These are phyloP conservation scores for Magnaporthiopsis incrustans DNA, from an alignment of 2,329 filamentous ascomycete genomes.

Conservation along the genomic window DNA sequence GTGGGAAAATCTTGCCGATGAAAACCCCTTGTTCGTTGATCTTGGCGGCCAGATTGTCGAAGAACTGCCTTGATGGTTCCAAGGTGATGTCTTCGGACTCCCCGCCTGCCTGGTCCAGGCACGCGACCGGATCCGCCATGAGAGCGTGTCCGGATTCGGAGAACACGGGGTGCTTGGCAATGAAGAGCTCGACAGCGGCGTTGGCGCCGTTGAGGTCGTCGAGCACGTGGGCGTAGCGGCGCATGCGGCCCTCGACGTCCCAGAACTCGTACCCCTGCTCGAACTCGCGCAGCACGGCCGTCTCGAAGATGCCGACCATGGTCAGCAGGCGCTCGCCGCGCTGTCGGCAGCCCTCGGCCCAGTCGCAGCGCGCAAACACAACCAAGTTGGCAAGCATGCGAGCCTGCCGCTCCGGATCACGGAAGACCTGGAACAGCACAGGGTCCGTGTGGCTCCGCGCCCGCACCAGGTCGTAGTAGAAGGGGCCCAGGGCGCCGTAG, in stretches of 20 bases:
- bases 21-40: conserved; percentile 74
- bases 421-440: conserved; percentile 76
- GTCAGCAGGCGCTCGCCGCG: conserved; percentile 64
- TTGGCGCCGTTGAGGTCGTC: conserved; percentile 72
- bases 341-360: conserved; percentile 62
- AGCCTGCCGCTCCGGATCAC: conserved; percentile 83
- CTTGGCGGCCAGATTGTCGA: conserved; percentile 63
- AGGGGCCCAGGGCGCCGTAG: conserved; percentile 79
- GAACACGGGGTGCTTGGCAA: conserved; percentile 82
- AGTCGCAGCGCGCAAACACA: conserved; percentile 74
- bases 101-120: conserved; percentile 56
- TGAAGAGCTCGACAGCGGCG: conserved; percentile 74
- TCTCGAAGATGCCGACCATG: conserved; percentile 81
- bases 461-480: conserved; percentile 74
- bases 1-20: conserved; percentile 76
- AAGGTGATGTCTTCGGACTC: conserved; percentile 60
- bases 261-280: conserved; percentile 83
- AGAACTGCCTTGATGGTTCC: conserved; percentile 74
- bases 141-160: conserved; percentile 62
- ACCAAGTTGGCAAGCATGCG: conserved; percentile 77
- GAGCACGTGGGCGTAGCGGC: conserved; percentile 79
- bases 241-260: conserved; percentile 85
- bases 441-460: conserved; percentile 71
- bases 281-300: conserved; percentile 83
- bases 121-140: conserved; percentile 64